Conservation (phyloP, 768 basidiomycete genomes). For the Guyanaporus albipodus region DNA sequence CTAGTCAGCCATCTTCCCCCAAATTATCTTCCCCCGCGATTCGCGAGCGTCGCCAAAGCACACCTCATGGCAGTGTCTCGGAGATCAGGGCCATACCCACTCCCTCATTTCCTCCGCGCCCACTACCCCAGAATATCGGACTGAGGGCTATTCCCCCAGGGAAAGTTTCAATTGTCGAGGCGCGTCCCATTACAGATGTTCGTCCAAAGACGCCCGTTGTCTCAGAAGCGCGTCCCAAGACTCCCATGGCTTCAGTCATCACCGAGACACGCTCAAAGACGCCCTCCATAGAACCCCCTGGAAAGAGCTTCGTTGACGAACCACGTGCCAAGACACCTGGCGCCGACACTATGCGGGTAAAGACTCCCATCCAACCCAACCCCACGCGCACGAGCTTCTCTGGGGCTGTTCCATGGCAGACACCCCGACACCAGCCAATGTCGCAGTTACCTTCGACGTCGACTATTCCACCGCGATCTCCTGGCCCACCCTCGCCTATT, state of each 20-base stretch:
- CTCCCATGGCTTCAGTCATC: constrained; percentile 11
- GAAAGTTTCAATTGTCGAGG: constrained; percentile 13
- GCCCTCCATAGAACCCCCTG: constrained; percentile 10
- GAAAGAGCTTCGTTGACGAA: constrained; percentile 16
- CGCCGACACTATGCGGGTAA: constrained; percentile 14
- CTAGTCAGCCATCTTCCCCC: constrained; percentile 32
- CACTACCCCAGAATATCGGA: constrained; percentile 20
- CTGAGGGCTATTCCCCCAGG: constrained; percentile 9
- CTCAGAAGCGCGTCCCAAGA: constrained; percentile 20
- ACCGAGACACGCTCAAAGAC: constrained; percentile 20
- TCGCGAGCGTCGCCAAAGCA: constrained; percentile 52
- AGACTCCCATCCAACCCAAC: constrained; percentile 17
- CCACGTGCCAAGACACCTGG: constrained; percentile 20
- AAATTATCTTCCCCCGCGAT: constrained; percentile 21
- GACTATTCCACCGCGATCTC: constrained; percentile 23
- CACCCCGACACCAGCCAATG: constrained; percentile 27
- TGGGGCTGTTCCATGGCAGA: constrained; percentile 20
- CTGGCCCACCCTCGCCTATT: constrained; percentile 37
- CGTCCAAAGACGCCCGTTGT: constrained; percentile 18
- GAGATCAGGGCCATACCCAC: constrained; percentile 17
- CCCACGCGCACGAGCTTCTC: constrained; percentile 17
- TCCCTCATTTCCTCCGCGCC: constrained; percentile 12
- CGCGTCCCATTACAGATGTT: constrained; percentile 20
- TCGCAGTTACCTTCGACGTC: constrained; percentile 28
- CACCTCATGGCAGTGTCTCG: constrained; percentile 30